Evolutionary conservation across 2,329 filamentous ascomycete genomes (phyloP).

Genomic region (Mollisiaceae sp.): DNA sequence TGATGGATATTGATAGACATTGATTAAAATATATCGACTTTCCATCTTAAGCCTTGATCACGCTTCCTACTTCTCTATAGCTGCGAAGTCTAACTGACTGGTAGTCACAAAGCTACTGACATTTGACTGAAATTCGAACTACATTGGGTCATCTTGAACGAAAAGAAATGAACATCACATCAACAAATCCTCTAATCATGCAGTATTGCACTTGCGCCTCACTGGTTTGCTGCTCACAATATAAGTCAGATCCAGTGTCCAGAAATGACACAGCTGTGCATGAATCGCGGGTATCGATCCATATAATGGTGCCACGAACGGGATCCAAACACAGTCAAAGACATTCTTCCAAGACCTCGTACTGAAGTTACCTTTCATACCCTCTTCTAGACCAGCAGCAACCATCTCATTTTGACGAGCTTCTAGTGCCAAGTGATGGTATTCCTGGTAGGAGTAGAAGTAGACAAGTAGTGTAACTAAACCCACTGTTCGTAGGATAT

Average conservation of each 20-base stretch:
- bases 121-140: neutral
- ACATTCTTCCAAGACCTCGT: constrained; percentile 58
- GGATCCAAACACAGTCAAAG: constrained; percentile 68
- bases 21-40: too few relatives aligned
- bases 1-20: too few relatives aligned
- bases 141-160: neutral
- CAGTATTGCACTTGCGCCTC: neutral
- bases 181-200: neutral
- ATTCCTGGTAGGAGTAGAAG: constrained; percentile 70
- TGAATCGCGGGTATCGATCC: constrained; percentile 11
- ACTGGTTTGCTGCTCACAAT: constrained; percentile 24
- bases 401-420: constrained; percentile 70
- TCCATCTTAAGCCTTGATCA: too few relatives aligned
- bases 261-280: constrained; percentile 10
- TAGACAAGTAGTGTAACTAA: constrained; percentile 68
- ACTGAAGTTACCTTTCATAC: constrained; percentile 62
- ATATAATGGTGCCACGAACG: constrained; percentile 55
- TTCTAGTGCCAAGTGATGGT: constrained; percentile 66
- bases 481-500: constrained; percentile 59
- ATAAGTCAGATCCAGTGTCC: constrained; percentile 9
- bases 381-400: constrained; percentile 66
- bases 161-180: neutral
- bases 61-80: too few relatives aligned
- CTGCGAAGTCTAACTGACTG: too few relatives aligned
- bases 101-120: neutral